Percentiles rank a stretch among this genome's conserved stretches.
Conservation (phyloP, 2,329 filamentous ascomycete species). For the Tolypocladium tropicale region DNA sequence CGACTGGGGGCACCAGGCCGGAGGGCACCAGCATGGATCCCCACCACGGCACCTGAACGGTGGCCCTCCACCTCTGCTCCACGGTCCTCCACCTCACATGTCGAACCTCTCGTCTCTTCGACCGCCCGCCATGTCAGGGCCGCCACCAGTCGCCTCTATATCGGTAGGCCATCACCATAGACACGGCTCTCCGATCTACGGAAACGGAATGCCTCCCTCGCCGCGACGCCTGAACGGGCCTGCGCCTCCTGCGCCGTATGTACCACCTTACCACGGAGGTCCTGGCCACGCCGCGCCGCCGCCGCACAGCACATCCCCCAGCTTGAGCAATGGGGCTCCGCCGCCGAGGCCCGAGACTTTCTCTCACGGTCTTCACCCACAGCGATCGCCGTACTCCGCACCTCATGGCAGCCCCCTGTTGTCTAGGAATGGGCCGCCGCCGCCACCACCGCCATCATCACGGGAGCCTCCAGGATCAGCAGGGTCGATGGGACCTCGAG, state of each 20-base stretch:
- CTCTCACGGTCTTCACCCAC: constrained; percentile 30
- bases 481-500: constrained; percentile 16
- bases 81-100: constrained; percentile 14
- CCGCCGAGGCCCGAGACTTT: constrained; percentile 22
- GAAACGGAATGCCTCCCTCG: constrained; percentile 37
- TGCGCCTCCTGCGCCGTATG: constrained; percentile 30
- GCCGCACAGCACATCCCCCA: constrained; percentile 18
- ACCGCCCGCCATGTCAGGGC: constrained; percentile 34
- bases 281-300: constrained; percentile 13
- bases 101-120: constrained; percentile 34
- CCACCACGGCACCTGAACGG: constrained; percentile 41
- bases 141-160: constrained; percentile 29
- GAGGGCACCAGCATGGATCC: constrained; percentile 39
- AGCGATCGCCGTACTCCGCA: constrained; percentile 30
- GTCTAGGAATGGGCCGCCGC: constrained; percentile 26
- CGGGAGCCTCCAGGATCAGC: constrained; percentile 14
- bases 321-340: constrained; percentile 21
- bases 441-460: constrained; percentile 11
- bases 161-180: constrained; percentile 29
- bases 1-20: constrained; percentile 39
- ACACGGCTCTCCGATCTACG: constrained; percentile 19
- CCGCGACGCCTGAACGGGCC: constrained; percentile 35
- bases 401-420: constrained; percentile 35
- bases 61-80: constrained; percentile 24
- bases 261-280: constrained; percentile 21